Evolutionary conservation across 1,139 yeast species (phyloP), one percentile per base, ranked within the genome.

Genomic region (Zygoascus meyerae): DNA sequence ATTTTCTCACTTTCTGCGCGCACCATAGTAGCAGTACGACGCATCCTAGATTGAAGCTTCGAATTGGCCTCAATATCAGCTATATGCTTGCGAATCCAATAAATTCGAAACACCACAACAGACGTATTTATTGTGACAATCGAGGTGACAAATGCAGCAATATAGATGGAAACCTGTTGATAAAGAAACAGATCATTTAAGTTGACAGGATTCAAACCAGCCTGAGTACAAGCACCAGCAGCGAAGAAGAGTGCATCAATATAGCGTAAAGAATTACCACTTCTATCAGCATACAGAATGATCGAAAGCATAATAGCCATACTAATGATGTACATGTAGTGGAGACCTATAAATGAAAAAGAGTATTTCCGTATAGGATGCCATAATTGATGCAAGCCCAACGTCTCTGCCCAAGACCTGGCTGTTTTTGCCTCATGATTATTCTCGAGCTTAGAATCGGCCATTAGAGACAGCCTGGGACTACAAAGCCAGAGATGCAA

Each of bases 81-180:
- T 64, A 94, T 89, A 57, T 84, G 78, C 53, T 89, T 76, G 62
- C 90, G 96, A 65, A 86, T 92, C 85, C 95, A 86, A 62, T 85
- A 86, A 41, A 92, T 69, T 45, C 97, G 74, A n/a, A 90, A 71
- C 55, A 87, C 80, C 15, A 87, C 80, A 37, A 92, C 70, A 1
- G 81, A 75, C 1, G 95, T 81, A 64, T 92, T 95, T 50, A 94
- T 87, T 61, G 85, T 84, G 18, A 92, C 86, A 0, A 97, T 97
- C 0, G 95, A 90, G 2, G 95, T 77, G 17, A 87, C 56, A 54
- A 79, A 72, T 32, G 94, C 69, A 2, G 78, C 29, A 16, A 58
- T 28, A 44, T 53, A 54, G 8, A 60, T 14, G 9, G 51, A 53
- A 16, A 89, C 75, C 62, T 90, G 97, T 64, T 92, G 97, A 67